phyloP scores from a whole-genome alignment of 2,329 filamentous ascomycete species.

The Immersiporthe knoxdaviesiana region DNA sequence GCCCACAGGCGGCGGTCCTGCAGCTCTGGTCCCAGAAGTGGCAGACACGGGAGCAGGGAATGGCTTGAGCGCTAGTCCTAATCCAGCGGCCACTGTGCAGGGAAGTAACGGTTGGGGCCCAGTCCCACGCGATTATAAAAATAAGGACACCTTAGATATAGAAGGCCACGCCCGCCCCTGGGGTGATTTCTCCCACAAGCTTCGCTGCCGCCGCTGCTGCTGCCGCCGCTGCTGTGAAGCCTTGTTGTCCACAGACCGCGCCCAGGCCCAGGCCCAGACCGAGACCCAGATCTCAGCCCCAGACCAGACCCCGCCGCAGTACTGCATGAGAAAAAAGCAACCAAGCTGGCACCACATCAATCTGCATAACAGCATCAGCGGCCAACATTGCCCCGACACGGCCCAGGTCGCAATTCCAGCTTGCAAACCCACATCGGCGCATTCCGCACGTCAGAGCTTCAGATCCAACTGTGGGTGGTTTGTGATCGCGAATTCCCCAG shows the following conservation, averaged over 20 bases:
- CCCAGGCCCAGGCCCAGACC: constrained; percentile 15
- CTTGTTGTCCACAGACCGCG: constrained; percentile 1
- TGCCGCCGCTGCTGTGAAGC: constrained; percentile 9
- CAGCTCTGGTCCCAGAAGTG: constrained; percentile 15
- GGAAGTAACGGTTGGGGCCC: constrained; percentile 24
- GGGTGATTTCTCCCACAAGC: constrained; percentile 28
- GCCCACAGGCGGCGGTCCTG: constrained; percentile 1
- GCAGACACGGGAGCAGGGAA: constrained; percentile 28
- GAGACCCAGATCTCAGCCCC: constrained; percentile 13
- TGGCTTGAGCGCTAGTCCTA: constrained; percentile 26
- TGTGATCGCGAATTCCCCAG: neutral
- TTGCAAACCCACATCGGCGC: constrained; percentile 1
- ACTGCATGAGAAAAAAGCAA: constrained; percentile 2
- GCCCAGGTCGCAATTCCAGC: neutral
- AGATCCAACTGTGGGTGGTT: neutral
- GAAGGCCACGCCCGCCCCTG: constrained; percentile 28
- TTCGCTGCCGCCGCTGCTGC: constrained; percentile 16
- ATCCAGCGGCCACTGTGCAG: constrained; percentile 20
- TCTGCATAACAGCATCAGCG: neutral
- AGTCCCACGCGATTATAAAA: constrained; percentile 29
- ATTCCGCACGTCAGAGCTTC: neutral
- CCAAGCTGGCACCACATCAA: neutral
- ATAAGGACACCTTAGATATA: constrained; percentile 29
- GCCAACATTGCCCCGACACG: neutral
- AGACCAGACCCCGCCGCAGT: constrained; percentile 10